These are phyloP conservation scores for Chaetomiaceae sp. DNA, from an alignment of 2,329 filamentous ascomycete species.

Conservation along the genomic window DNA sequence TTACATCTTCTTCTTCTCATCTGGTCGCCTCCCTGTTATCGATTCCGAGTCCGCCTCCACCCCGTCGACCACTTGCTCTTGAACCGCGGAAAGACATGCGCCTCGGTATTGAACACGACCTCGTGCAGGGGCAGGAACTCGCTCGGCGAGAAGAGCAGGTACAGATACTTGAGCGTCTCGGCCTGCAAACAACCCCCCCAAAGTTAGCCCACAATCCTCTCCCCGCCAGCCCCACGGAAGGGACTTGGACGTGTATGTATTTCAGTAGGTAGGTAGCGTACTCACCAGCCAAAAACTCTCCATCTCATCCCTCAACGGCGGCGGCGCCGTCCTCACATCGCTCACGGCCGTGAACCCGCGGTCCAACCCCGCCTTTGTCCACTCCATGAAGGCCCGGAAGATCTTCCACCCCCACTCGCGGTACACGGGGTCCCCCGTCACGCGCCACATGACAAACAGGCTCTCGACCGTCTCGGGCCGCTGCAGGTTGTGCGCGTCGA, in stretches of 20 bases:
- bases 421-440: slow-evolving; percentile 85
- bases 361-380: slow-evolving; percentile 73
- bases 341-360: slow-evolving; percentile 77
- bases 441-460: slow-evolving; percentile 97
- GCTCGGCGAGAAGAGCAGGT: slow-evolving; percentile 81
- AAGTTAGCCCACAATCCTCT: neutral
- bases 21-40: no score
- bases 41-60: slow-evolving; percentile 65
- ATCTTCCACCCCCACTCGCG: slow-evolving; percentile 98
- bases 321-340: slow-evolving; percentile 70
- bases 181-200: slow-evolving; percentile 44
- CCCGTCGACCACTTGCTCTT: slow-evolving; percentile 53
- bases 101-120: slow-evolving; percentile 93
- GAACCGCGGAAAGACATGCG: slow-evolving; percentile 81
- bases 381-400: slow-evolving; percentile 84
- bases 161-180: slow-evolving; percentile 96
- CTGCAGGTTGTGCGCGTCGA: slow-evolving; percentile 87
- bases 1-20: no score
- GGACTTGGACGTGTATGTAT: neutral
- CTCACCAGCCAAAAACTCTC: slow-evolving; percentile 86
- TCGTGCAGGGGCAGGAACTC: slow-evolving; percentile 80
- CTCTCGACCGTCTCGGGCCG: slow-evolving; percentile 93
- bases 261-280: neutral
- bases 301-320: slow-evolving; percentile 82
- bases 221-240: no score